Evolutionary conservation across 2,329 filamentous ascomycete genomes (phyloP).

Genomic region (Aspergillus brunneoviolaceus): DNA sequence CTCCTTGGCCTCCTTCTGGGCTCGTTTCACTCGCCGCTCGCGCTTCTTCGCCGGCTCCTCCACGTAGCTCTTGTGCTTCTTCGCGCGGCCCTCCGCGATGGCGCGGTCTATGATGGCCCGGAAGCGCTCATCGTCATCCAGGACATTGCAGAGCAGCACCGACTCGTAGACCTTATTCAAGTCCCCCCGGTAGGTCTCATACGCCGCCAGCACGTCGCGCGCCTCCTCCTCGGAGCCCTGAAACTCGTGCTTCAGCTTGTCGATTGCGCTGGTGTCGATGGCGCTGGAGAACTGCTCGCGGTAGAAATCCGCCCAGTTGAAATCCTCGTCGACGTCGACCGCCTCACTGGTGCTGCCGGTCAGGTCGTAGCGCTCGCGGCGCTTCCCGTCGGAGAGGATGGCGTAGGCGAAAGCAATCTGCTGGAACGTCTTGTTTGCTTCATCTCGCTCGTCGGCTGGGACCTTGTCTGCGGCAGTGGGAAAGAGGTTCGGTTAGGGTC

Average conservation of each 20-base stretch:
- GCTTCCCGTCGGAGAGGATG: slow-evolving; percentile 77
- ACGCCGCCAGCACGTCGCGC: slow-evolving; percentile 73
- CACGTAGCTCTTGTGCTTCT: slow-evolving; percentile 66
- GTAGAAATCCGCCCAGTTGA: slow-evolving; percentile 91
- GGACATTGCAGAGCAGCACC: slow-evolving; percentile 82
- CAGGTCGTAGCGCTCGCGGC: slow-evolving; percentile 82
- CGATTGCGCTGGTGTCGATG: slow-evolving; percentile 71
- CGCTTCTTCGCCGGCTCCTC: slow-evolving; percentile 69
- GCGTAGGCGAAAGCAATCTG: slow-evolving; percentile 91
- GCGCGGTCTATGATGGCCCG: slow-evolving; percentile 76
- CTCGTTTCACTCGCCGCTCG: slow-evolving; percentile 59
- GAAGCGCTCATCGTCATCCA: slow-evolving; percentile 84
- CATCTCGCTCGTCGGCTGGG: slow-evolving; percentile 62
- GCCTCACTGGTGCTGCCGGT: slow-evolving; percentile 88
- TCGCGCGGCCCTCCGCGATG: slow-evolving; percentile 67
- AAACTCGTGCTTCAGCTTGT: slow-evolving; percentile 74
- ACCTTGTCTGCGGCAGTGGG: slow-evolving; percentile 66
- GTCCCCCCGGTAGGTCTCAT: slow-evolving; percentile 69
- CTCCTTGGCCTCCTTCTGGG: slow-evolving; percentile 67
- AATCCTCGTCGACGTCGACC: slow-evolving; percentile 69
- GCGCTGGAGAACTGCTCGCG: slow-evolving; percentile 76
- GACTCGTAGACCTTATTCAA: slow-evolving; percentile 75
- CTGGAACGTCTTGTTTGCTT: slow-evolving; percentile 81
- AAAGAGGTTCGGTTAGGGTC: slow-evolving; percentile 17
- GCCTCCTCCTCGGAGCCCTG: slow-evolving; percentile 84